Evolutionary conservation across 768 basidiomycete genomes (phyloP), one percentile per base, ranked within the genome.

Genomic region (Rhizopogon rudus): DNA sequence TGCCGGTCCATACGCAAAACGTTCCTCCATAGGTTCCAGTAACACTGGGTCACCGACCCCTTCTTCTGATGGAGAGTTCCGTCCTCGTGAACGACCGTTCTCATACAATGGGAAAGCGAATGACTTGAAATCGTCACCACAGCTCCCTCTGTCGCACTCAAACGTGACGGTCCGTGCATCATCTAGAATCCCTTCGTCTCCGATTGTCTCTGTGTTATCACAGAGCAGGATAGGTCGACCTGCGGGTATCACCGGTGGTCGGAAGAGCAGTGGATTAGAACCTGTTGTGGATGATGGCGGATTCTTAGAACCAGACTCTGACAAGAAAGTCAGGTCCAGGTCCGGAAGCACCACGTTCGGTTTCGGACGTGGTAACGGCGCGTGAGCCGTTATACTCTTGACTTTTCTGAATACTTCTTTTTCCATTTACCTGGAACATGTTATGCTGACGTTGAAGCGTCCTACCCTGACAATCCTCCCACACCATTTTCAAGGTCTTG

Each of bases 11-110:
- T 67, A 77, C 57, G 63, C 71, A 40, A 86, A 88, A 62, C 79
- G 86, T 53, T 78, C 82, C 17, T 88, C 87, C 2, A 64, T 87
- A n/a, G 83, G 84, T 48, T 70, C 79, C 12, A 77, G 73, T 60
- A 68, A 52, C 28, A 31, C 65, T 31, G 60, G 61, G 44, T 71
- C 70, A 45, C 70, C 69, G 9, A 54, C 61, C 16, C 63, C 63
- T 40, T 52, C 48, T 16, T 70, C 65, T 9, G 69, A 71, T 51
- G 61, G 51, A 20, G 69, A 72, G 45, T 33, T 16, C 12, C 61
- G 57, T 16, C 10, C 40, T 42, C 69, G 61, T 55, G 70, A 70
- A 39, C 68, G 66, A 14, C 62, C 71, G 16, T 14, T 48, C 20
- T 63, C 71, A 7, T 66, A 60, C 54, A 69, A 55, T n/a, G 53